Evolutionary conservation across 2,329 filamentous ascomycete species (phyloP), one percentile per base, ranked within the genome.

Genomic region (Calonectria pteridis): DNA sequence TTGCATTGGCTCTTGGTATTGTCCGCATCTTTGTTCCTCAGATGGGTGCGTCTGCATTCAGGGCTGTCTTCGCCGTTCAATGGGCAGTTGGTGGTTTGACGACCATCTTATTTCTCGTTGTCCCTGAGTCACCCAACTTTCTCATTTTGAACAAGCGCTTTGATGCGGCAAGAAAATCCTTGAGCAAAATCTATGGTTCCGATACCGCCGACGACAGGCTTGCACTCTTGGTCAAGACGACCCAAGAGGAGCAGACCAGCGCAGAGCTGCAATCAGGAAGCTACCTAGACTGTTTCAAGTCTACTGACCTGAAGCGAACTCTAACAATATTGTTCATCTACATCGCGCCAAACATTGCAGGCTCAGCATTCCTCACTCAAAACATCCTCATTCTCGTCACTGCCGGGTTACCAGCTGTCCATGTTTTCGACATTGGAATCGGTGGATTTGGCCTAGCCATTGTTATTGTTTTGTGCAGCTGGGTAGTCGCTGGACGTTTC

Each of bases 341-440:
- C n/a, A 46, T 49, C 18, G 69, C 69, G 14, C 46, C 35, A 26
- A 72, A 72, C 43, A 43, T 72, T 7, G 69, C 63, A 11, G 69
- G 69, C 14, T 65, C 69, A 6, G 69, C 69, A 16, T 72, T 72
- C 23, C 64, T 72, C 31, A 72, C 69, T 7, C 69, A 72, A 18
- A 72, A 72, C 35, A 72, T 72, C 26, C 69, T 72, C 18, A 72
- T 72, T n/a, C 16, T 72, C 13, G 63, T 72, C n/a, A 72, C 63
- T 18, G 69, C 69, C 26, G 69, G 69, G 5, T 46, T 72, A 7
- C 63, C 63, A 18, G 69, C 69, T 26, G 55, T 72, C 26, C 69
- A 72, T 13, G 69, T 72, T 40, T 72, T 72, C 35, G 69, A 72
- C 20, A 72, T 72, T 51, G 69, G 69, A 13, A 63, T 72, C 23